Conservation (phyloP, 441 rosid species). For the Capsella rubella region DNA sequence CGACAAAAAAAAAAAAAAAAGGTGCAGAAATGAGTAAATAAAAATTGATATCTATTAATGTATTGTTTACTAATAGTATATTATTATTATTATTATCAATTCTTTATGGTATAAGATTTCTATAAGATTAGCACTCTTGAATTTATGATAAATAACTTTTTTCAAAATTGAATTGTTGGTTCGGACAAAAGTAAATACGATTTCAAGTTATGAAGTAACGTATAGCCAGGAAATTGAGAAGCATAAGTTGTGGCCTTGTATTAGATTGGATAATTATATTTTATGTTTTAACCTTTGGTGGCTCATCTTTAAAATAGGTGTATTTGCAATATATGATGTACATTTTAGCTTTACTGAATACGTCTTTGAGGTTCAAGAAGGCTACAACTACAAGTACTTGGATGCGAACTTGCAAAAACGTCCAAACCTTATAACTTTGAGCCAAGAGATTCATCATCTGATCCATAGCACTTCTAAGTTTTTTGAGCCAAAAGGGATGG, state of each 20-base stretch:
- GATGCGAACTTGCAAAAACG: too few relatives aligned
- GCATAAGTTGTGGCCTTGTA: background rate
- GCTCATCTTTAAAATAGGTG: background rate
- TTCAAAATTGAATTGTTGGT: too few relatives aligned
- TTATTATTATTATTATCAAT: background rate
- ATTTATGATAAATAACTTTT: background rate
- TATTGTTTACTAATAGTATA: background rate
- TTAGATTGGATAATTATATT: background rate
- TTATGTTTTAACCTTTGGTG: background rate
- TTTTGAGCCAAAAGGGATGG: background rate
- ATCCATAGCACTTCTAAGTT: background rate
- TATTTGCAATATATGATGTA: background rate
- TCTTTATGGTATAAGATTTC: background rate
- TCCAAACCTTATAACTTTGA: too few relatives aligned
- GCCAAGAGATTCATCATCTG: background rate
- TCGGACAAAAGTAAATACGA: background rate
- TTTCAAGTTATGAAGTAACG: background rate
- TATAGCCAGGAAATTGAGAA: background rate
- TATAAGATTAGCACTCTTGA: background rate
- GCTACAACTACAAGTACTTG: background rate
- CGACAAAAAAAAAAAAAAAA: too few relatives aligned
- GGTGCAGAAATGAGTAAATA: background rate
- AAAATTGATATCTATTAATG: background rate
- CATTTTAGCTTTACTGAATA: background rate
- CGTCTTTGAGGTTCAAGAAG: background rate